Percentiles rank a stretch among this genome's conserved stretches.
phyloP scores from a whole-genome alignment of 1,284 basidiomycete genomes.

The Ustilago cynodontis region DNA sequence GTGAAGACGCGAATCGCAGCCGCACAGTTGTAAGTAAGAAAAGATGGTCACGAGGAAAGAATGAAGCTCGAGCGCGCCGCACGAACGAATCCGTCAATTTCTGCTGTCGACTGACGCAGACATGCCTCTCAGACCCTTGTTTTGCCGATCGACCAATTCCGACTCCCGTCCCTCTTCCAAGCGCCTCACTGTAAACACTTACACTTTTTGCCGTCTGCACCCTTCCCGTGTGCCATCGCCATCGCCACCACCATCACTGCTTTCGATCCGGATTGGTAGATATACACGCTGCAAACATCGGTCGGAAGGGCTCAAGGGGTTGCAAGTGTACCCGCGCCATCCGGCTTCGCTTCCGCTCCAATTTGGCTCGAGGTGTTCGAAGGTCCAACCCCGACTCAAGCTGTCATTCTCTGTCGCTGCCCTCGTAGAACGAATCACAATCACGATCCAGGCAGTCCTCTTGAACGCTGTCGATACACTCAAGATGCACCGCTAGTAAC shows the following conservation, averaged over 20 bases:
- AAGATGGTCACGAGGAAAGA: background rate
- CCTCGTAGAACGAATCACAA: background rate
- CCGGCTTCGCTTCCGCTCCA: too few relatives aligned
- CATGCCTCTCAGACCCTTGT: constrained; percentile 3
- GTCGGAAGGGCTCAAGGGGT: background rate
- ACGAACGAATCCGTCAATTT: background rate
- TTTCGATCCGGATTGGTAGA: background rate
- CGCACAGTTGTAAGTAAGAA: too few relatives aligned
- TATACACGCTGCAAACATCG: constrained; percentile 2
- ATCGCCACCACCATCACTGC: background rate
- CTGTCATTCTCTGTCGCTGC: background rate
- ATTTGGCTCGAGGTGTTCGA: background rate
- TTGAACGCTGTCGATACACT: background rate
- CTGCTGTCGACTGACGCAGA: background rate
- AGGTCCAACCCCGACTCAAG: background rate
- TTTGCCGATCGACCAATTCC: background rate
- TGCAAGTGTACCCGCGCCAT: background rate
- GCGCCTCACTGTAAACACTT: background rate
- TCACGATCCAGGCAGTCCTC: background rate
- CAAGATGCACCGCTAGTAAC: background rate
- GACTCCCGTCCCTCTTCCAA: background rate
- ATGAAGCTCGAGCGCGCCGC: background rate
- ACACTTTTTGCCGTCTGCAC: background rate
- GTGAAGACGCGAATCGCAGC: too few relatives aligned
- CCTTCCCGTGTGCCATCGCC: background rate